Percentiles rank a stretch among this genome's conserved stretches.
phyloP scores from a whole-genome alignment of 1,284 basidiomycete genomes.

The Cryptococcus jaspeensis region DNA sequence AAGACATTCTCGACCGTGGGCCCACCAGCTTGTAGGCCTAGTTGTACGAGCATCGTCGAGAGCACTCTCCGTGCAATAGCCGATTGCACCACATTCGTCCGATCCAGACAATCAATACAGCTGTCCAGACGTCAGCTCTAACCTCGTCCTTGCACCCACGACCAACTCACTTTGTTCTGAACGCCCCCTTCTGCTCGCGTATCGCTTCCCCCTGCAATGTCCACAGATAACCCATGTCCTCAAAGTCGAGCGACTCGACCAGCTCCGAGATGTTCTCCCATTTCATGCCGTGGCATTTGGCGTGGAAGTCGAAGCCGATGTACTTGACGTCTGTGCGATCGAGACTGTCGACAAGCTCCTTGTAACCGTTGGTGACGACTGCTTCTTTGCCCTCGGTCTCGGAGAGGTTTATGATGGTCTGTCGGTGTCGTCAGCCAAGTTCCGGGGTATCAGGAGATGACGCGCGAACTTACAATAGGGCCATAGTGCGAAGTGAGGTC shows the following conservation, averaged over 20 bases:
- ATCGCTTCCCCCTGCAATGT: constrained; percentile 68
- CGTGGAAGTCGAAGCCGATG: constrained; percentile 78
- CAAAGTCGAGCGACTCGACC: constrained; percentile 70
- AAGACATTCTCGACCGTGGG: constrained; percentile 72
- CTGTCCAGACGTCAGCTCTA: constrained; percentile 55
- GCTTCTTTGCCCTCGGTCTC: constrained; percentile 88
- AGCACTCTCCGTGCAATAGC: constrained; percentile 84
- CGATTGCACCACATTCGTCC: constrained; percentile 89
- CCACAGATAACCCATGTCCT: constrained; percentile 84
- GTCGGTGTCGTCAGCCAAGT: constrained; percentile 1
- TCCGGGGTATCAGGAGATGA: background rate
- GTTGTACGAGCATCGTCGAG: constrained; percentile 73
- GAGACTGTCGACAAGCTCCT: constrained; percentile 65
- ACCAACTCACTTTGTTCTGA: constrained; percentile 57
- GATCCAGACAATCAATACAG: constrained; percentile 86
- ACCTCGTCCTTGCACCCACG: background rate
- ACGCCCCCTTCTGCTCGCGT: constrained; percentile 78
- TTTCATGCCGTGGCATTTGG: constrained; percentile 61
- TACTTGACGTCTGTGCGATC: constrained; percentile 59
- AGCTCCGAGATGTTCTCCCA: constrained; percentile 86
- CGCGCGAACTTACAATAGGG: constrained; percentile 63
- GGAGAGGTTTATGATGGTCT: constrained; percentile 84
- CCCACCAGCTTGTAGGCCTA: constrained; percentile 55
- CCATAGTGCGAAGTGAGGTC: constrained; percentile 70
- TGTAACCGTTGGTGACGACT: constrained; percentile 73